Evolutionary conservation across 2,329 filamentous ascomycete species (phyloP).

Genomic region (Emmonsia crescens): DNA sequence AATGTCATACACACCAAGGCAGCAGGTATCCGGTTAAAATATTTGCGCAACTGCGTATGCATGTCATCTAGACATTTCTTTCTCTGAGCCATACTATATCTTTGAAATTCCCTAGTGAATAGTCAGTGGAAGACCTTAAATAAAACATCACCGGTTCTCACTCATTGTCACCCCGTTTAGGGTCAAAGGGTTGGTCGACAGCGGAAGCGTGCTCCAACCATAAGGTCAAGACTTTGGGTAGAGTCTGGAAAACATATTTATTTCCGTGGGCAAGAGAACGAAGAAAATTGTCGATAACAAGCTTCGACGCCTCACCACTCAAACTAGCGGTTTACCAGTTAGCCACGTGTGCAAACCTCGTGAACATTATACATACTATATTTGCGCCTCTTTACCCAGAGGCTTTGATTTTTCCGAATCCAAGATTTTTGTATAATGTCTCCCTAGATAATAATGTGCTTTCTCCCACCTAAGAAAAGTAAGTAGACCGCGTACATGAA

Average conservation of each 20-base stretch:
- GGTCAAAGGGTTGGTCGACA: constrained; percentile 49
- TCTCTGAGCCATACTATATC: constrained; percentile 40
- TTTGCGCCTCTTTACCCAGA: constrained; percentile 63
- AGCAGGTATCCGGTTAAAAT: constrained; percentile 47
- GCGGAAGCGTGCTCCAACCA: constrained; percentile 87
- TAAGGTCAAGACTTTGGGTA: constrained; percentile 81
- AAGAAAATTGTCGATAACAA: constrained; percentile 89
- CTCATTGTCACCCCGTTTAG: constrained; percentile 38
- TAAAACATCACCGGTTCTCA: constrained; percentile 16
- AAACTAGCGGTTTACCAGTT: constrained; percentile 33
- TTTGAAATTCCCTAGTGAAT: constrained; percentile 33
- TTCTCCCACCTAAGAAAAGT: constrained; percentile 68
- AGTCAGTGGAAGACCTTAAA: constrained; percentile 9
- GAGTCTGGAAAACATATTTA: constrained; percentile 90
- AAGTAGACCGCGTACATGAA: constrained; percentile 1
- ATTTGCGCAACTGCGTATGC: constrained; percentile 68
- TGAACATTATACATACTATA: constrained; percentile 38
- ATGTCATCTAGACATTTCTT: constrained; percentile 57
- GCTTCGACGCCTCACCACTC: constrained; percentile 71
- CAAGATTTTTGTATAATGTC: constrained; percentile 92
- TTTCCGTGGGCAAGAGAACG: constrained; percentile 78
- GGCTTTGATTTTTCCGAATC: constrained; percentile 77
- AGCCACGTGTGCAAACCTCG: background rate
- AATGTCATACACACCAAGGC: constrained; percentile 26
- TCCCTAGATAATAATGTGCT: constrained; percentile 90